Evolutionary conservation across 2,329 filamentous ascomycete genomes (phyloP).

Genomic region (Aspergillus cejpii): DNA sequence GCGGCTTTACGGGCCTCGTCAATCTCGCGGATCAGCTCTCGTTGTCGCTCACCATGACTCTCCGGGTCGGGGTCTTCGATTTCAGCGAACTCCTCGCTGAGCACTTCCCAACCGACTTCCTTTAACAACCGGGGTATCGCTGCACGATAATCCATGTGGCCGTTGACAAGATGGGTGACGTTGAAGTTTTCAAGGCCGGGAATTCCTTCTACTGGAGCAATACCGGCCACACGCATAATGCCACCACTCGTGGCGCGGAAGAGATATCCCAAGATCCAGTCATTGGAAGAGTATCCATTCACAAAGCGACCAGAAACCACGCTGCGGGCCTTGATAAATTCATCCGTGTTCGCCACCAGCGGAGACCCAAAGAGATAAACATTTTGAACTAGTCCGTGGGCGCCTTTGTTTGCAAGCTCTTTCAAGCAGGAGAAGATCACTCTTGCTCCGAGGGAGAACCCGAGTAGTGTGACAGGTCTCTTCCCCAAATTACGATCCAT

Average conservation of each 20-base stretch:
- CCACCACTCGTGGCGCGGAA: conserved; percentile 92
- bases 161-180: conserved; percentile 74
- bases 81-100: conserved; percentile 89
- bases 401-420: conserved; percentile 77
- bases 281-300: conserved; percentile 87
- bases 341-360: conserved; percentile 83
- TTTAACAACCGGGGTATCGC: conserved; percentile 84
- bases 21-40: conserved; percentile 92
- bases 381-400: conserved; percentile 83
- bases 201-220: conserved; percentile 68
- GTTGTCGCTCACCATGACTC: conserved; percentile 77
- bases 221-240: conserved; percentile 78
- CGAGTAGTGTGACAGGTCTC: conserved; percentile 83
- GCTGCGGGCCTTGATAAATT: conserved; percentile 72
- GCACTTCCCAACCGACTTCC: conserved; percentile 82
- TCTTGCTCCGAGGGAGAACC: conserved; percentile 85
- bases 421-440: conserved; percentile 88
- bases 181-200: conserved; percentile 83
- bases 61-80: conserved; percentile 97
- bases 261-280: conserved; percentile 95
- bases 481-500: conserved; percentile 87
- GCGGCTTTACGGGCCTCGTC: conserved; percentile 86
- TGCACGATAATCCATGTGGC: conserved; percentile 93
- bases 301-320: conserved; percentile 88
- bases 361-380: conserved; percentile 93